Evolutionary conservation across 306 rosid species (phyloP).

Genomic region (Chamaecrista fasciculata): DNA sequence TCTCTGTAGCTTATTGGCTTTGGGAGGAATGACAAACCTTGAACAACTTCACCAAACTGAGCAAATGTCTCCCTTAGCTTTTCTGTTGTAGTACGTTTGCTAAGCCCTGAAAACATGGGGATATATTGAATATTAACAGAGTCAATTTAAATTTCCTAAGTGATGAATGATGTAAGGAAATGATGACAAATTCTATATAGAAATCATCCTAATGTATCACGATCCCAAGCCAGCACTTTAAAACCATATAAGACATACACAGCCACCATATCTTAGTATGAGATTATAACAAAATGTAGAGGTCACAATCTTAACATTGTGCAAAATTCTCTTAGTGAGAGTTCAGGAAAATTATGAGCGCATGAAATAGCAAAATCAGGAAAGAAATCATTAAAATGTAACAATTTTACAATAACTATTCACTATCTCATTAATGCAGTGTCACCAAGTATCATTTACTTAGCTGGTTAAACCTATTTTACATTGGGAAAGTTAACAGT

Average conservation of each 20-base stretch:
- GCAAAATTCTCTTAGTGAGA: background rate
- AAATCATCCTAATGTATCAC: too few relatives aligned
- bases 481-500: background rate
- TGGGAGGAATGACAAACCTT: conserved; percentile 44
- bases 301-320: background rate
- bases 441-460: background rate
- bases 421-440: background rate
- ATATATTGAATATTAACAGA: background rate
- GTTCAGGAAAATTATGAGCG: background rate
- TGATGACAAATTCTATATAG: background rate
- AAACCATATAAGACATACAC: background rate
- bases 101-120: conserved; percentile 65
- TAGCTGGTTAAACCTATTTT: background rate
- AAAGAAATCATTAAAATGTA: background rate
- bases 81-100: conserved; percentile 86
- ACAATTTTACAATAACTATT: background rate
- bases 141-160: background rate
- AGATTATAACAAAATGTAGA: background rate
- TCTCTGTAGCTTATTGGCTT: background rate
- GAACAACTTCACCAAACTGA: conserved; percentile 79
- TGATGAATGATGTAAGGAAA: background rate
- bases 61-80: conserved; percentile 64
- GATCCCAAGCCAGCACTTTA: background rate
- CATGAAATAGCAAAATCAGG: too few relatives aligned
- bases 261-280: too few relatives aligned